These are phyloP conservation scores for Mantamonas sphyraenae DNA, from an alignment of 78 protist genomes.

Conservation along the genomic window DNA sequence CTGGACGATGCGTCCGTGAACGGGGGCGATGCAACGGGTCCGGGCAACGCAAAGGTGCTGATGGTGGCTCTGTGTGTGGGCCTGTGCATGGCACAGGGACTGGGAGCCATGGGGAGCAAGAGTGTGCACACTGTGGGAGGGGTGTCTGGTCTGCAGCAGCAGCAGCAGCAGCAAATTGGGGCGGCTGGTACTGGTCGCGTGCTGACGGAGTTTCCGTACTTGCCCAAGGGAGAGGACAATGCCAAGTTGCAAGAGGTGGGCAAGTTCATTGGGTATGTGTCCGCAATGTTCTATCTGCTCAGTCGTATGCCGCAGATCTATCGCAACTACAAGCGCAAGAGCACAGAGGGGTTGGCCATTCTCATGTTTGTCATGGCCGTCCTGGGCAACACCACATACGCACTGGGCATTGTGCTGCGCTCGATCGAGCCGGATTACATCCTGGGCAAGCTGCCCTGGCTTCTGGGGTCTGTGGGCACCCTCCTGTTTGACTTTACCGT, in stretches of 20 bases:
- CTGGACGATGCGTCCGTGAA: too few relatives aligned
- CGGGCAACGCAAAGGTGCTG: too few relatives aligned
- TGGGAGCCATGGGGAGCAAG: neutral
- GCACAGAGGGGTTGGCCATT: slow-evolving; percentile 5
- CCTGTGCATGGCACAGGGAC: neutral
- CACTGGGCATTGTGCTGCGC: neutral
- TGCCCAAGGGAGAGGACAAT: too few relatives aligned
- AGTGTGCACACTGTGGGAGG: neutral
- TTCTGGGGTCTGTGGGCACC: slow-evolving; percentile 15
- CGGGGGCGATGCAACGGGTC: too few relatives aligned
- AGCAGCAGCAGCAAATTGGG: too few relatives aligned
- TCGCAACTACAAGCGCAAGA: neutral
- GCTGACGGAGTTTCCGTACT: too few relatives aligned
- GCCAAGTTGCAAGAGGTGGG: slow-evolving; percentile 1
- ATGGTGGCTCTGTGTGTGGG: too few relatives aligned
- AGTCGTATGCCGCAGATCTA: slow-evolving; percentile 15
- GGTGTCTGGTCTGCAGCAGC: neutral
- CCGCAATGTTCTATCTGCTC: slow-evolving; percentile 6
- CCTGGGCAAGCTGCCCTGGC: slow-evolving; percentile 19
- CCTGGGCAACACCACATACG: slow-evolving; percentile 17
- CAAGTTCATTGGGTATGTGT: slow-evolving; percentile 6
- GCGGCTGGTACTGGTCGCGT: too few relatives aligned
- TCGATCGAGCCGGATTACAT: neutral
- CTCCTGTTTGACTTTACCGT: slow-evolving; percentile 7
- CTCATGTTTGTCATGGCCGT: slow-evolving; percentile 23